Percentiles rank a stretch among this genome's conserved stretches.
Conservation (phyloP, 1,139 yeast genomes). For the Eremothecium cymbalariae region DNA sequence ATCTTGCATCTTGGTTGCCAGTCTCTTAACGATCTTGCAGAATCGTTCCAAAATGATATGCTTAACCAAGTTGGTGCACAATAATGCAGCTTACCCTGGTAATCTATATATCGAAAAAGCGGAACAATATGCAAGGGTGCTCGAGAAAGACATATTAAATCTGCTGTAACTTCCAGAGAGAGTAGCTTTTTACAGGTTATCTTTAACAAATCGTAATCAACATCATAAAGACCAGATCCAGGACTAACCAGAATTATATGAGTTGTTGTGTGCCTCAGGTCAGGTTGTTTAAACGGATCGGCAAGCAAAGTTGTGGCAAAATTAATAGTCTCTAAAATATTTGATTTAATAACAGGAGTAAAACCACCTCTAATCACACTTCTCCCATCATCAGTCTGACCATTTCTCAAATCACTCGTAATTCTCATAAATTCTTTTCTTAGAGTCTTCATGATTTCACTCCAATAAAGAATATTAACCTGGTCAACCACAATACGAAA, state of each 20-base stretch:
- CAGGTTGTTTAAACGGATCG: conserved; percentile 80
- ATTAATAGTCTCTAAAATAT: conserved; percentile 77
- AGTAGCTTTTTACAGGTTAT: conserved; percentile 70
- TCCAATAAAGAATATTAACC: conserved; percentile 82
- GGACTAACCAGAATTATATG: conserved; percentile 85
- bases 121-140: conserved; percentile 94
- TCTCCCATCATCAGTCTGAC: conserved; percentile 34
- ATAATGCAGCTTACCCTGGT: conserved; percentile 49
- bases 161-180: conserved; percentile 77
- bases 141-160: conserved; percentile 77
- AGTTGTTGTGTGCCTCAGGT: conserved; percentile 74
- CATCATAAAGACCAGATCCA: conserved; percentile 90
- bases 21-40: conserved; percentile 37
- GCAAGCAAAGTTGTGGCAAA: conserved; percentile 70
- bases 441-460: conserved; percentile 79
- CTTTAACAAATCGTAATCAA: conserved; percentile 67
- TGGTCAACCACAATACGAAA: conserved; percentile 94
- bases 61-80: conserved; percentile 95
- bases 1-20: conserved; percentile 94
- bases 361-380: conserved; percentile 47
- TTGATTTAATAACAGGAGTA: conserved; percentile 83
- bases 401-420: conserved; percentile 59
- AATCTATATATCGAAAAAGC: conserved; percentile 60
- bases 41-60: conserved; percentile 75
- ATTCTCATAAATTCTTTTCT: conserved; percentile 80